phyloP scores from a whole-genome alignment of 306 rosid species.

The Glycine tomentella region DNA sequence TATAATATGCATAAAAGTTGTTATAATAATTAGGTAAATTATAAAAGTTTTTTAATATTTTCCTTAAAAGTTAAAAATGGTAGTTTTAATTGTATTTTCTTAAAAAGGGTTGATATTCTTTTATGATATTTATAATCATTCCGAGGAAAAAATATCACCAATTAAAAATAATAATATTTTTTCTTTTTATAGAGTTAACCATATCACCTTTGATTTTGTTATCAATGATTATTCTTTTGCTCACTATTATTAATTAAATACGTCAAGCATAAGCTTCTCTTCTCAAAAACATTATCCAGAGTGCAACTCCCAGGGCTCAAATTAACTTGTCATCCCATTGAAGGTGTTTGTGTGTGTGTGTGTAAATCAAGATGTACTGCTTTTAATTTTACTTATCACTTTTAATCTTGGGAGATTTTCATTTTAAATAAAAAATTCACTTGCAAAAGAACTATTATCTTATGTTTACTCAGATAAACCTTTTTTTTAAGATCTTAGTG shows the following conservation, averaged over 20 bases:
- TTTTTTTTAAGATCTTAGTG: too few relatives aligned
- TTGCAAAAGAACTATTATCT: too few relatives aligned
- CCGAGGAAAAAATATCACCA: neutral
- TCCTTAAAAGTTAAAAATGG: neutral
- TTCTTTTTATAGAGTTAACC: neutral
- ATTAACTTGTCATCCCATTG: neutral
- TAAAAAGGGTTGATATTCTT: neutral
- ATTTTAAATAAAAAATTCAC: too few relatives aligned
- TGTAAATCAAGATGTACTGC: neutral
- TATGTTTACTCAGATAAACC: too few relatives aligned
- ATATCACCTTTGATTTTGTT: neutral
- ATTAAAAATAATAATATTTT: neutral
- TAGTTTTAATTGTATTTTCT: neutral
- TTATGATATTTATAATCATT: neutral
- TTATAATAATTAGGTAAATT: neutral
- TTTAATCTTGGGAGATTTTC: neutral
- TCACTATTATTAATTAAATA: neutral
- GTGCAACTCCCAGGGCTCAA: neutral
- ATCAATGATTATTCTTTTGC: neutral
- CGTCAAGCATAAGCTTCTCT: neutral
- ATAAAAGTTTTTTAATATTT: neutral
- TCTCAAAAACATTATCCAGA: too few relatives aligned
- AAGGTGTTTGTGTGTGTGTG: neutral
- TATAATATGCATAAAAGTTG: too few relatives aligned
- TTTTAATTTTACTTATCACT: neutral